A percentile compares a stretch with the other conserved stretches of the same genome.
Conservation (phyloP, 2,329 filamentous ascomycete genomes). For the Ophiostoma himal-ulmi region DNA sequence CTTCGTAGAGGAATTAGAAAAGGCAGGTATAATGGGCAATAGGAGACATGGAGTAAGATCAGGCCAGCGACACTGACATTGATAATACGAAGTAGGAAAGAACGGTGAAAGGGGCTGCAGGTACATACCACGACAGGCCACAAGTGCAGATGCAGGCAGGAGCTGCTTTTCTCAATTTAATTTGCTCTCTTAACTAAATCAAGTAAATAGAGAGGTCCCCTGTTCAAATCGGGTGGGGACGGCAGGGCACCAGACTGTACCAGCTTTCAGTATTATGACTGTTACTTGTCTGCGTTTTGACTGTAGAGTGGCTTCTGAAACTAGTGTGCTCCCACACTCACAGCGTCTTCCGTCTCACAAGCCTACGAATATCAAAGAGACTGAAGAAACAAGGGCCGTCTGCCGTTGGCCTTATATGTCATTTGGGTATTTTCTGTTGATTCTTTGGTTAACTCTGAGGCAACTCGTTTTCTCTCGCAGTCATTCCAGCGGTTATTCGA, state of each 20-base stretch:
- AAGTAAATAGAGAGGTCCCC: neutral
- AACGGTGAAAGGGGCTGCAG: neutral
- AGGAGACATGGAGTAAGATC: neutral
- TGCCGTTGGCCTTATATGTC: neutral
- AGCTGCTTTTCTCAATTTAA: neutral
- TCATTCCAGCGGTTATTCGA: no score
- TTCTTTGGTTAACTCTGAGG: neutral
- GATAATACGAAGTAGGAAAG: neutral
- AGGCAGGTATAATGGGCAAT: neutral
- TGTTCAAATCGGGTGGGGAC: neutral
- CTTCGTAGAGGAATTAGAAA: no score
- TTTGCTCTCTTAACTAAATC: neutral
- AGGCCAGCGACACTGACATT: neutral
- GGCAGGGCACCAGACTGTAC: constrained; percentile 1
- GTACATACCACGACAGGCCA: neutral
- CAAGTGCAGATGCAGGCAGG: neutral
- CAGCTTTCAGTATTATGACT: neutral
- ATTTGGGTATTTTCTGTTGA: neutral
- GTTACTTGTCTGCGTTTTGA: neutral
- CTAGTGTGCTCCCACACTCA: neutral
- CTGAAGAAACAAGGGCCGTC: neutral
- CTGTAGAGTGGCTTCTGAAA: neutral
- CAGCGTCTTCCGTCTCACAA: neutral
- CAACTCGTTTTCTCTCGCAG: neutral
- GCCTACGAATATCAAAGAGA: neutral